Base-by-base conservation (phyloP, 129 eudicot genomes). In the Helichrysum umbraculigerum region DNA sequence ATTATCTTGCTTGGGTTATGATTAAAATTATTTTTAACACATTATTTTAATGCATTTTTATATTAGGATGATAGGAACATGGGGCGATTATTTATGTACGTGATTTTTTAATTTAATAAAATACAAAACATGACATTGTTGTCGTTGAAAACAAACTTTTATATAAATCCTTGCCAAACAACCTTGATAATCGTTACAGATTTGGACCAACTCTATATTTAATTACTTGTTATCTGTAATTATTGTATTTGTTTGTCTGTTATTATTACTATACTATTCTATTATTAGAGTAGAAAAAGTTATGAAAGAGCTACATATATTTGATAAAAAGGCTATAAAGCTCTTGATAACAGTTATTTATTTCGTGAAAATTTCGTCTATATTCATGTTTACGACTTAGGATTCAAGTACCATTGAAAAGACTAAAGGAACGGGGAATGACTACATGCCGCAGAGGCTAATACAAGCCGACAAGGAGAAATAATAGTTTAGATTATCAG, bases 81-180 rank as follows among this genome's bases (percentile, higher is more conserved):
- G 83, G 83, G 74, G 14, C 4, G 71, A 66, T 73, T 42, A 80
- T 68, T 68, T 7, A 57, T 57, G 62, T 57, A 69, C 30, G 62
- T 70, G 28, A 78, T 59, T 28, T 75, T 34, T 70, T 66, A 73
- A 64, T 79, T 15, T 65, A 68, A 80, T 67, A 74, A 67, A 59
- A 72, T 65, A 63, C 61, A 66, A 64, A 66, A 74, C 68, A 68
- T 81, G 79, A 72, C 79, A 74, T 82, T 79, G 81, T 72, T 82
- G 86, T 82, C 86, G 86, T 82, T 77, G 86, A 82, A 82, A 77
- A 57, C 82, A 61, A 71, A 76, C 78, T 66, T 66, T 50, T 70
- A 76, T 76, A 70, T 70, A 70, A 76, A 82, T 58, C 66, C 75
- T 82, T 72, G 78, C 79, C 79, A 66, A 77, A 82, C 85, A 77